Base-by-base conservation (phyloP, 129 eudicot genomes). In the Artemisia tridentata region DNA sequence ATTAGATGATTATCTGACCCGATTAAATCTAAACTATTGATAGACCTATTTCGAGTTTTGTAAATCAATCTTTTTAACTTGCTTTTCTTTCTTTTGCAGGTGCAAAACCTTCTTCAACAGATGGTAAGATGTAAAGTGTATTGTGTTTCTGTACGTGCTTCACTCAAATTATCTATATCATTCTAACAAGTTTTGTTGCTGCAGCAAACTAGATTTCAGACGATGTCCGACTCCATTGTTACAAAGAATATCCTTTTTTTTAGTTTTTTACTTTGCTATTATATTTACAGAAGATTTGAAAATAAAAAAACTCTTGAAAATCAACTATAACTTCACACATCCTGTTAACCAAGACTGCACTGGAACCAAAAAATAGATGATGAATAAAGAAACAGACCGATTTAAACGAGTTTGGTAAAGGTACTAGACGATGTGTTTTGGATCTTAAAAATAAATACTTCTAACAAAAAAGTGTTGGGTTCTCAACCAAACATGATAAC, bases 141-240 rank as follows among this genome's bases (percentile, higher is more conserved):
- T 49, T 20, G 7, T 63, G 43, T 10, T 53, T 29, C 19, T 61
- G 12, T 68, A 6, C 55, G 11, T 43, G 20, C 5, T 21, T 45
- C 12, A 16, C 34, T 16, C 67, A 14, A 0, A 25, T 31, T 69
- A 43, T 13, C 71, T 71, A 59, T 68, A 60, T 9, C 14, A 18
- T 48, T 51, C 72, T 50, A n/a, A 66, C 19, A 25, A 18, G 46
- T 54, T 43, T 25, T 70, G 61, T 11, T 73, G 23, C 68, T 82
- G 85, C 89, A 92, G 98, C 98, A 88, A 92, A 66, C 70, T 75
- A 86, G 98, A 85, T 92, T 92, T 72, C 95, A 92, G 81, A 78
- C 96, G 27, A 92, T 92, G 98, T 92, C 95, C 0, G 96, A 92
- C 72, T 84, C 91, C 23, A 88, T 92, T 75, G 86, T 92, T 64